Percentiles rank a stretch among this genome's conserved stretches.
Conservation (phyloP, 2,329 filamentous ascomycete species). For the Neofusicoccum laricinum region DNA sequence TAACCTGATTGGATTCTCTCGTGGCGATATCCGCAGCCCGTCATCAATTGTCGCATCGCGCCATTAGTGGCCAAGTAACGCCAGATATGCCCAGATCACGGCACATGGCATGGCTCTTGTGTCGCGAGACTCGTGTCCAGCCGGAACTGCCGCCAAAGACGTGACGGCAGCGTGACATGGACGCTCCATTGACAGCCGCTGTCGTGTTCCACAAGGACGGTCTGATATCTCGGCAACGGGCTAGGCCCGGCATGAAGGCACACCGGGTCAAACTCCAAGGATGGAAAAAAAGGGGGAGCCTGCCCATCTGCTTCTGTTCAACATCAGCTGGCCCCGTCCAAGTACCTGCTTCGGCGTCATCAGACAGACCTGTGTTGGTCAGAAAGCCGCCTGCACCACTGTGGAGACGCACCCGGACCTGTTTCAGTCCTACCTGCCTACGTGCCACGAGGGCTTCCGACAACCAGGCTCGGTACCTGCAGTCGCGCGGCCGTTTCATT, state of each 20-base stretch:
- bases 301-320: not conserved
- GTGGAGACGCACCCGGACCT: not conserved
- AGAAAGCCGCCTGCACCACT: not conserved
- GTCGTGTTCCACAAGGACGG: not conserved
- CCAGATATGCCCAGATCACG: not conserved
- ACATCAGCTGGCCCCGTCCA: not conserved
- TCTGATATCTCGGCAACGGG: not conserved
- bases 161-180: not conserved
- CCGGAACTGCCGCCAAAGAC: not conserved
- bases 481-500: conserved; percentile 8
- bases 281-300: not conserved
- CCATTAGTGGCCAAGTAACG: not conserved
- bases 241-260: not conserved
- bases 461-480: conserved; percentile 2
- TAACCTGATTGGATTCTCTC: not conserved
- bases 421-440: not conserved
- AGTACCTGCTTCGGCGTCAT: not conserved
- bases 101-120: not conserved
- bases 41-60: not conserved
- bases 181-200: not conserved
- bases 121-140: not conserved
- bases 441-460: conserved; percentile 6
- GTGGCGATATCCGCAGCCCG: not conserved
- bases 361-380: not conserved
- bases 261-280: not conserved